These are phyloP conservation scores for Adansonia madagascariensis DNA, from an alignment of 441 rosid genomes.

Conservation along the genomic window DNA sequence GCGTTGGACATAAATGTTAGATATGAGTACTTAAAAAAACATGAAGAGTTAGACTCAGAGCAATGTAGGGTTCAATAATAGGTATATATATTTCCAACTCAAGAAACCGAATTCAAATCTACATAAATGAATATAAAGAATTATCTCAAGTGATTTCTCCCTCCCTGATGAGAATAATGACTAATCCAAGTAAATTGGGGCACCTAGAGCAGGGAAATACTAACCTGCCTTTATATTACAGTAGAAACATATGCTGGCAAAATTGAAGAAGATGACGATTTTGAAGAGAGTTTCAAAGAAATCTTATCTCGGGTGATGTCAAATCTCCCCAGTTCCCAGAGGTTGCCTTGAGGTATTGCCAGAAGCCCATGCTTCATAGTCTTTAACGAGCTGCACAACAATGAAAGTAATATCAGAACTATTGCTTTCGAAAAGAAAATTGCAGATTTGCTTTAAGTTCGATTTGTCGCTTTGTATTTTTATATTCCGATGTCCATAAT, in stretches of 20 bases:
- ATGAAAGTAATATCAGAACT: not conserved
- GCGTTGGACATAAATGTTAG: too few relatives aligned
- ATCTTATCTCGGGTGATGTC: constrained; percentile 27
- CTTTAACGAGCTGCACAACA: constrained; percentile 71
- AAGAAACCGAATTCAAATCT: too few relatives aligned
- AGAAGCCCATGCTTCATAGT: constrained; percentile 91
- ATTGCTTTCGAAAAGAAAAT: not conserved
- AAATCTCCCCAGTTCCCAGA: constrained; percentile 87
- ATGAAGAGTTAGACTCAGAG: too few relatives aligned
- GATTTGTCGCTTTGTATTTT: not conserved
- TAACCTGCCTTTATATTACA: constrained; percentile 20
- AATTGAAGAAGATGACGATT: constrained; percentile 17
- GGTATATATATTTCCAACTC: too few relatives aligned
- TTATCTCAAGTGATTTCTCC: not conserved
- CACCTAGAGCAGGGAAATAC: constrained; percentile 20
- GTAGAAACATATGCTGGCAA: constrained; percentile 22
- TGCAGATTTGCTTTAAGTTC: constrained; percentile 10
- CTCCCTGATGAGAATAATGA: not conserved
- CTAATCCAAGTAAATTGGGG: not conserved
- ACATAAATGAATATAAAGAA: not conserved
- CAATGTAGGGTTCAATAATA: too few relatives aligned
- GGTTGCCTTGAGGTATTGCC: constrained; percentile 92
- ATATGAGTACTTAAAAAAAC: too few relatives aligned
- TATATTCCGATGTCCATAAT: not conserved
- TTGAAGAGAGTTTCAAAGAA: not conserved